These are phyloP conservation scores for Flaveria ramosissima DNA, from an alignment of 129 eudicot species.

Conservation along the genomic window DNA sequence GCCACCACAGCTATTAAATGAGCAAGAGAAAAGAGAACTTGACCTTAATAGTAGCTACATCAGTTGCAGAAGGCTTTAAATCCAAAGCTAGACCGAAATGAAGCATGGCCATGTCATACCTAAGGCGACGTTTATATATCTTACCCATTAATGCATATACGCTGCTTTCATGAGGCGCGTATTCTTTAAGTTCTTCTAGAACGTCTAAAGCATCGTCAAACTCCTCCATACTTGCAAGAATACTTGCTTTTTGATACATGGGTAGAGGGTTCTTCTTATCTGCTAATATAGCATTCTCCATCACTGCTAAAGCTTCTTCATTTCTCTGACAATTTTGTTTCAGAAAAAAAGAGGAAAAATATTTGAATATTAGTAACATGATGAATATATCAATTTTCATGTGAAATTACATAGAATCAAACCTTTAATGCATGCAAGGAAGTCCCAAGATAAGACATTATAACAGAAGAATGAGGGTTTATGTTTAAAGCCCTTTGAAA, in stretches of 20 bases:
- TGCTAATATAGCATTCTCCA: conserved; percentile 89
- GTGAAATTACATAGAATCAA: conserved; percentile 16
- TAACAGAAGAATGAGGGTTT: conserved; percentile 87
- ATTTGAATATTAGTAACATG: background rate
- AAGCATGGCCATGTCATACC: conserved; percentile 92
- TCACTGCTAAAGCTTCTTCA: conserved; percentile 73
- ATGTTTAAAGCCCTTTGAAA: conserved; percentile 80
- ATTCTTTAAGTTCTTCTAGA: conserved; percentile 91
- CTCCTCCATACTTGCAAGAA: conserved; percentile 79
- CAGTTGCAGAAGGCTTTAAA: conserved; percentile 95
- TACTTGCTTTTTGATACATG: conserved; percentile 93
- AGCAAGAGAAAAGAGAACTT: conserved; percentile 1
- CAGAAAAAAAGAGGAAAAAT: background rate
- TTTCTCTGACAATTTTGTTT: conserved; percentile 55
- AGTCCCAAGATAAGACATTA: conserved; percentile 95
- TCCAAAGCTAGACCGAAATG: conserved; percentile 98
- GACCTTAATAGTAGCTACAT: conserved; percentile 97
- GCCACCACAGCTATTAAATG: background rate
- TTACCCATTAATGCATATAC: conserved; percentile 94
- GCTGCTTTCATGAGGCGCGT: conserved; percentile 93
- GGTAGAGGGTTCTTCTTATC: conserved; percentile 98
- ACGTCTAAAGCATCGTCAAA: conserved; percentile 75
- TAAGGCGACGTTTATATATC: conserved; percentile 70
- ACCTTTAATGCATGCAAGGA: conserved; percentile 92
- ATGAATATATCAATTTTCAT: background rate